These are phyloP conservation scores for Neofusicoccum sp. DNA, from an alignment of 2,329 filamentous ascomycete genomes.

Conservation along the genomic window DNA sequence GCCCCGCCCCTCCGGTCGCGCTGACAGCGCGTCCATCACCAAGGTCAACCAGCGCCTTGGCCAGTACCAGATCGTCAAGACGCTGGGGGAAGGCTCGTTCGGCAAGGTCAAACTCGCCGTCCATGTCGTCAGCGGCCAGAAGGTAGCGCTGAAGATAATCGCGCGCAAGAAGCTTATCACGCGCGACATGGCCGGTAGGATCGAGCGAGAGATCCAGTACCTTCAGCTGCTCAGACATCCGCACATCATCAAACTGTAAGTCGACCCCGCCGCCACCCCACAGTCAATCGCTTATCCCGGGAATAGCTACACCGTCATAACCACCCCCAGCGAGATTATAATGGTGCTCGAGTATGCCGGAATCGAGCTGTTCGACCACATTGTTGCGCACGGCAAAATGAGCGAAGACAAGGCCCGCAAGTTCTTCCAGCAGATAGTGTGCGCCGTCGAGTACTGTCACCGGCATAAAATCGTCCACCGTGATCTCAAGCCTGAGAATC, in stretches of 20 bases:
- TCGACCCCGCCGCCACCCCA: constrained; percentile 21
- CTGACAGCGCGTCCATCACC: constrained; percentile 23
- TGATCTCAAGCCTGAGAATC: constrained; percentile 94
- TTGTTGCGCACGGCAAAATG: constrained; percentile 90
- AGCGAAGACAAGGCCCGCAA: constrained; percentile 88
- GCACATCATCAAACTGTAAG: constrained; percentile 97
- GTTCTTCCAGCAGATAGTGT: constrained; percentile 99
- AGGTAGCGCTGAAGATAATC: constrained; percentile 98
- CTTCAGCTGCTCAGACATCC: constrained; percentile 92
- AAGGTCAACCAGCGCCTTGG: constrained; percentile 81
- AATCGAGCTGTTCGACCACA: constrained; percentile 95
- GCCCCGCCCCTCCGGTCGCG: not conserved
- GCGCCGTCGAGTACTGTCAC: constrained; percentile 98
- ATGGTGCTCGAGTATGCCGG: constrained; percentile 99
- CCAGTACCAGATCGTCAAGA: constrained; percentile 86
- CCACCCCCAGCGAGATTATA: constrained; percentile 89
- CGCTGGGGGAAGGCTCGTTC: constrained; percentile 93
- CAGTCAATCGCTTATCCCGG: not conserved
- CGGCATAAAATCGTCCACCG: constrained; percentile 98
- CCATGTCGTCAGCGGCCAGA: constrained; percentile 86
- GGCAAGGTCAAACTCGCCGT: constrained; percentile 97
- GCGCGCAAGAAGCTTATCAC: constrained; percentile 93
- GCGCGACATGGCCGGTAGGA: constrained; percentile 94
- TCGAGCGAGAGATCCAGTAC: constrained; percentile 98
- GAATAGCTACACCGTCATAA: constrained; percentile 87